Evolutionary conservation across 495 filamentous ascomycete species (phyloP), one percentile per base, ranked within the genome.

Genomic region (Sporormia fimetaria): DNA sequence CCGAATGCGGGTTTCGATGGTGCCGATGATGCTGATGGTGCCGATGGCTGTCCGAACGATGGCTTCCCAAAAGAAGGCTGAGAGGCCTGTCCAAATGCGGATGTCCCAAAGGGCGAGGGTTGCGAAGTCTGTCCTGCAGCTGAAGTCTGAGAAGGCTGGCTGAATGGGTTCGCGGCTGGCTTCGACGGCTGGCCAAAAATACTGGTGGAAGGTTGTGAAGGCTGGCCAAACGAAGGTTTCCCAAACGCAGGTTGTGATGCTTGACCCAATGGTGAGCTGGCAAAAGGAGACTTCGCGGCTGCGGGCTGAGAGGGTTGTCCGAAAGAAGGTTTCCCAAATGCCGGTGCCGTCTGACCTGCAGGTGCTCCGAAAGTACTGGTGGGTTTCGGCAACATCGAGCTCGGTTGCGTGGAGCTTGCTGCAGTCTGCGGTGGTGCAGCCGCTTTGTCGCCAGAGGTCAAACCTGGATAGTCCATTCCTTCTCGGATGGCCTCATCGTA

Each of bases 401-500:
- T 32, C 3, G 20, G 15, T 16, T 21, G 37, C 16, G 22, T 22
- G 12, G 9, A 9, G 8, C 21, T 14, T 6, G 22, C 20, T 17
- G 12, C 4, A 36, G 10, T 33, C 30, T 16, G 25, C 25, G 7
- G 16, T 22, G 37, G 26, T 9, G 25, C 22, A 3, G 25, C 25
- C 6, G 26, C 6, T 10, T 18, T 9, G 9, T 10, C 31, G 27
- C 7, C n/a, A 6, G 27, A 65, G 37, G 66, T 64, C 33, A 94
- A 65, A 2, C 80, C 80, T 14, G 76, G 69, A 57, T 90, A 96
- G 0, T 74, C 70, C 9, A 74, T 71, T 0, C 76, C 74, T 50
- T 77, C 67, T 33, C 78, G 70, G 39, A 99, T 76, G 2, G 92
- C 81, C 20, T 94, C 86, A 24, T 78, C 73, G 57, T 95, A 94